phyloP scores from a whole-genome alignment of 208 protist species.

The Wallacemonas sp. region DNA sequence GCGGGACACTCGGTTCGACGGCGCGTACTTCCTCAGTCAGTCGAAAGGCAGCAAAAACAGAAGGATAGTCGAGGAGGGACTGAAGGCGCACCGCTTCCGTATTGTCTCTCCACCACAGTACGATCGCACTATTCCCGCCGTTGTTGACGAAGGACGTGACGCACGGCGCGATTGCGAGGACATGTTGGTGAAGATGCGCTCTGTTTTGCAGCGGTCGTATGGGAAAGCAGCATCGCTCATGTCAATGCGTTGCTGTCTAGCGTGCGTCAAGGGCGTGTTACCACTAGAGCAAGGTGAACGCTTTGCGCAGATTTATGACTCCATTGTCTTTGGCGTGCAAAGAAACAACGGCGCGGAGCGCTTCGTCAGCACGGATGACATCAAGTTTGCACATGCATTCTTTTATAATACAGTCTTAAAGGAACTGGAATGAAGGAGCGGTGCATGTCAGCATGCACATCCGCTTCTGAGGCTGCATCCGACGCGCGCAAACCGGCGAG shows the following conservation, averaged over 20 bases:
- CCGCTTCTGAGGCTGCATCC: too few species aligned
- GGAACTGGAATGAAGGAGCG: conserved; percentile 68
- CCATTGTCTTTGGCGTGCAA: conserved; percentile 71
- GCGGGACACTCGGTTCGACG: conserved; percentile 76
- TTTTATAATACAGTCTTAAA: conserved; percentile 85
- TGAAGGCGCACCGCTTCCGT: conserved; percentile 57
- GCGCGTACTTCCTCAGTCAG: conserved; percentile 67
- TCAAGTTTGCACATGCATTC: conserved; percentile 87
- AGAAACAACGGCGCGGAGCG: conserved; percentile 53
- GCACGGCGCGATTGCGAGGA: conserved; percentile 61
- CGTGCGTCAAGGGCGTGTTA: conserved; percentile 72
- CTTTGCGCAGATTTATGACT: conserved; percentile 81
- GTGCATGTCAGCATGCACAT: too few species aligned
- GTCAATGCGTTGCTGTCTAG: conserved; percentile 86
- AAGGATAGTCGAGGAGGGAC: conserved; percentile 67
- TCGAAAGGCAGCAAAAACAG: conserved; percentile 31
- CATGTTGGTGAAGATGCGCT: conserved; percentile 74
- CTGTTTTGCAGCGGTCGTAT: conserved; percentile 45
- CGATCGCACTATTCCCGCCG: conserved; percentile 51
- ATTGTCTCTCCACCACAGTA: conserved; percentile 65
- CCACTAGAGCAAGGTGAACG: conserved; percentile 50
- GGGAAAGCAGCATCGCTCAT: conserved; percentile 65
- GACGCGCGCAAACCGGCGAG: too few species aligned
- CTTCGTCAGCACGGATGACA: conserved; percentile 73
- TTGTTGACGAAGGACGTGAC: conserved; percentile 69